Evolutionary conservation across 2,329 filamentous ascomycete species (phyloP).

Genomic region (Arachnomyces sp.): DNA sequence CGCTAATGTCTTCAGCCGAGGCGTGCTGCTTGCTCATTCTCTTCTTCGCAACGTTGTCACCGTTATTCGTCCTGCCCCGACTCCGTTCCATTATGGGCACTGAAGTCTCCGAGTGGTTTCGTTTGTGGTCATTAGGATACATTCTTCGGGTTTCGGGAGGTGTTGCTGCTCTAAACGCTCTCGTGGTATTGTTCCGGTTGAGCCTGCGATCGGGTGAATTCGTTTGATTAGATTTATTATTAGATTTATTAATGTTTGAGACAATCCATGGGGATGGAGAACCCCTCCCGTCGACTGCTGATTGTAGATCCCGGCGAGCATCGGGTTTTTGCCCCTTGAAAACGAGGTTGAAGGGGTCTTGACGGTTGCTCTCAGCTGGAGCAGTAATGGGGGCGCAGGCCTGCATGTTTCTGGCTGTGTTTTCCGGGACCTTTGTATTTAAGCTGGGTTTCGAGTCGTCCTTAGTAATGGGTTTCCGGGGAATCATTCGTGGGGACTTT

Average conservation of each 20-base stretch:
- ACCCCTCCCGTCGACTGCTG: no score
- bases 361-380: no score
- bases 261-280: no score
- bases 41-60: constrained; percentile 3
- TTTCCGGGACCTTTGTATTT: no score
- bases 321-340: no score
- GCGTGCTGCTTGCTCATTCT: constrained; percentile 6
- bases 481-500: constrained; percentile 18
- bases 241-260: no score
- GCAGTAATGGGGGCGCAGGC: constrained; percentile 1
- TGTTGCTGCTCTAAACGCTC: constrained; percentile 8
- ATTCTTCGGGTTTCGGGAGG: constrained; percentile 23
- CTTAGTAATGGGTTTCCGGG: constrained; percentile 3
- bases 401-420: not conserved
- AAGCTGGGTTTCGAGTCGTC: no score
- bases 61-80: constrained; percentile 10
- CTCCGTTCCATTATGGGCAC: constrained; percentile 8
- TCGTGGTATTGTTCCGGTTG: no score
- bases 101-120: constrained; percentile 6
- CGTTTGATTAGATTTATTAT: no score
- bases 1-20: constrained; percentile 4
- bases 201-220: no score
- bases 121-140: constrained; percentile 8
- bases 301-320: no score
- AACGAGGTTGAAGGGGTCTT: no score